Percentiles rank a stretch among this genome's conserved stretches.
These are phyloP conservation scores for Ilex aquifolium DNA, from an alignment of 257 asterid genomes.

Conservation along the genomic window DNA sequence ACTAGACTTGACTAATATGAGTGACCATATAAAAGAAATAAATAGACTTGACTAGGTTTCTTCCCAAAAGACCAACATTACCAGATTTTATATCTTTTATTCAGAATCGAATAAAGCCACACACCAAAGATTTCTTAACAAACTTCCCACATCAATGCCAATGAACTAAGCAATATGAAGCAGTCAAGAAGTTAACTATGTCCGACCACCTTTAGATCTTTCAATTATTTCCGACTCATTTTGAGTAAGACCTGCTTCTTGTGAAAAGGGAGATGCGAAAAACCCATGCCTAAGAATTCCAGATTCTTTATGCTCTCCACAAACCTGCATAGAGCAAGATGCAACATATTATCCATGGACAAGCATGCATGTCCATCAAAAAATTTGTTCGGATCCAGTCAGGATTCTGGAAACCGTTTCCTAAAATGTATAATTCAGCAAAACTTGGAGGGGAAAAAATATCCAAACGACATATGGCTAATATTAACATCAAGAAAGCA, in stretches of 20 bases:
- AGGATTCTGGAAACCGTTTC: background rate
- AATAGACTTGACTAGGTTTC: too few relatives aligned
- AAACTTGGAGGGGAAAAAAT: constrained; percentile 1
- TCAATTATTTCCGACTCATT: constrained; percentile 32
- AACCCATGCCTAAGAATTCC: constrained; percentile 78
- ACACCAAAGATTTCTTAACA: background rate
- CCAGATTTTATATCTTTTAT: too few relatives aligned
- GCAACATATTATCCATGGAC: background rate
- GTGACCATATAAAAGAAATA: too few relatives aligned
- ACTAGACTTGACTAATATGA: too few relatives aligned
- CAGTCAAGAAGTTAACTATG: too few relatives aligned
- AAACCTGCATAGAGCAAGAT: constrained; percentile 39
- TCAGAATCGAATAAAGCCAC: too few relatives aligned
- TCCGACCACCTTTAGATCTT: constrained; percentile 45
- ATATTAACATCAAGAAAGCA: background rate
- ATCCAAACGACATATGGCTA: background rate
- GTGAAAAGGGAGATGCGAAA: constrained; percentile 51
- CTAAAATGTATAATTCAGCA: background rate
- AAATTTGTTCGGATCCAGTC: too few relatives aligned
- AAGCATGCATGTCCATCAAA: too few relatives aligned
- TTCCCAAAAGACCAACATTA: too few relatives aligned
- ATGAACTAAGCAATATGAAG: too few relatives aligned
- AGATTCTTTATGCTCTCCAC: constrained; percentile 86
- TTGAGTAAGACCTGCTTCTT: constrained; percentile 28
- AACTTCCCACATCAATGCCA: background rate